Base-by-base conservation (phyloP, 495 filamentous ascomycete species). In the Recurvomyces mirabilis region DNA sequence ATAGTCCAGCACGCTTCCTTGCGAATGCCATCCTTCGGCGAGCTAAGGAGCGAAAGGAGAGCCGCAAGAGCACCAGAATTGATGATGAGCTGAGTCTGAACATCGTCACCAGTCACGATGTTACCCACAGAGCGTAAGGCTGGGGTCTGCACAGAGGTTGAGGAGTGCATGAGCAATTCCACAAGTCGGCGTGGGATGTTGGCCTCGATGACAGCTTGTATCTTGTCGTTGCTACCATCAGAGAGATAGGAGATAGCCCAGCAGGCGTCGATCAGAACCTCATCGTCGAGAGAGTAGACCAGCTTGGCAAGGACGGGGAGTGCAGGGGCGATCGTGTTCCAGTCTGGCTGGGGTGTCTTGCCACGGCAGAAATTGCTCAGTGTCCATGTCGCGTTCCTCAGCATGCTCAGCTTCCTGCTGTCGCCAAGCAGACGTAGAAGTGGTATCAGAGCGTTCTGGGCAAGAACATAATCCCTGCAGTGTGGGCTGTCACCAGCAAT, bases 1-100 rank as follows among this genome's bases (percentile, higher is more conserved):
- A 99, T 99, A 22, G 93, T 99, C 93, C 93, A 99, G 74, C 93
- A 99, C 21, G 93, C 93, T 65, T 99, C 93, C 71, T 99, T 99
- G 43, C 93, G 87, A 48, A 99, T 99, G 10, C 93, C 93, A 56
- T 99, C 93, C 72, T 99, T 99, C 60, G 81, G 84, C 41, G 91
- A 96, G 68, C 87, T 83, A 41, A 99, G 72, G 7, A 99, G 81
- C 19, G 88, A 88, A 22, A 95, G 73, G 15, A 99, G 73, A 44
- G 88, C 93, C 28, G 88, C 82, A 12, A 99, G 72, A 38, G 93
- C 78, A 38, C 93, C 93, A 57, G 86, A 93, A 74, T 99, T 99
- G 63, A 99, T 96, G 63, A 99, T 95, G 41, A 99, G 87, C 61
- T 99, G 93, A 12, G 93, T 99, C 64, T 99, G 93, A 21, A 96